Percentiles rank a stretch among this genome's conserved stretches.
phyloP scores from a whole-genome alignment of 768 basidiomycete species.

The Termitomyces sp. region DNA sequence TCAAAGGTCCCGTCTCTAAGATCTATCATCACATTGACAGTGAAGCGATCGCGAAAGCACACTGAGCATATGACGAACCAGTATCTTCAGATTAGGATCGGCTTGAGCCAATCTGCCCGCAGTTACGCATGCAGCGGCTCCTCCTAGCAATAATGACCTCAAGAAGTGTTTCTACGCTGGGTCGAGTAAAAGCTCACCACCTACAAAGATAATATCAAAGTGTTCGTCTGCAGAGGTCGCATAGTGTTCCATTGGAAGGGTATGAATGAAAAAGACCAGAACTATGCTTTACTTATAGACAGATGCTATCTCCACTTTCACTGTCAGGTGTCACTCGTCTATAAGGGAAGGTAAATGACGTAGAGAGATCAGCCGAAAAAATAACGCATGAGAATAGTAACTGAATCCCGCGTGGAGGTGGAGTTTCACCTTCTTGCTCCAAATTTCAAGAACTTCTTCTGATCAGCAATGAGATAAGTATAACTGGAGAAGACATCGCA shows the following conservation, averaged over 20 bases:
- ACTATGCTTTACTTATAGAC: not conserved
- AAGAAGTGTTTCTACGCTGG: not conserved
- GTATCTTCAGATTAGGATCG: slow-evolving; percentile 52
- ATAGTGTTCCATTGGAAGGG: not conserved
- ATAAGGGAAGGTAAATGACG: not conserved
- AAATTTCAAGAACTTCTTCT: not conserved
- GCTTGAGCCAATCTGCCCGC: slow-evolving; percentile 54
- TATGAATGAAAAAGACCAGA: not conserved
- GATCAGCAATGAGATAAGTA: not conserved
- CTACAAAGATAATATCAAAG: slow-evolving; percentile 55
- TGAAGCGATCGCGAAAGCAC: not conserved
- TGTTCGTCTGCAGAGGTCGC: slow-evolving; percentile 8
- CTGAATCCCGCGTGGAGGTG: not conserved
- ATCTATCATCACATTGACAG: slow-evolving; percentile 27
- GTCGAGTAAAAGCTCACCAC: slow-evolving; percentile 35
- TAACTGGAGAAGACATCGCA: too few relatives aligned
- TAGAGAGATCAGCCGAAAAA: too few relatives aligned
- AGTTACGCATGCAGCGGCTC: slow-evolving; percentile 53
- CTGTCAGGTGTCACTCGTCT: not conserved
- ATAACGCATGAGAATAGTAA: not conserved
- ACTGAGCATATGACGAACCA: slow-evolving; percentile 28
- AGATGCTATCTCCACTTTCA: not conserved
- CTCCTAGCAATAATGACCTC: slow-evolving; percentile 29
- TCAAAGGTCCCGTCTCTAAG: slow-evolving; percentile 56
- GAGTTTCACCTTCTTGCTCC: not conserved